Base-by-base conservation (phyloP, 2,329 filamentous ascomycete genomes). In the Fusarium secorum region DNA sequence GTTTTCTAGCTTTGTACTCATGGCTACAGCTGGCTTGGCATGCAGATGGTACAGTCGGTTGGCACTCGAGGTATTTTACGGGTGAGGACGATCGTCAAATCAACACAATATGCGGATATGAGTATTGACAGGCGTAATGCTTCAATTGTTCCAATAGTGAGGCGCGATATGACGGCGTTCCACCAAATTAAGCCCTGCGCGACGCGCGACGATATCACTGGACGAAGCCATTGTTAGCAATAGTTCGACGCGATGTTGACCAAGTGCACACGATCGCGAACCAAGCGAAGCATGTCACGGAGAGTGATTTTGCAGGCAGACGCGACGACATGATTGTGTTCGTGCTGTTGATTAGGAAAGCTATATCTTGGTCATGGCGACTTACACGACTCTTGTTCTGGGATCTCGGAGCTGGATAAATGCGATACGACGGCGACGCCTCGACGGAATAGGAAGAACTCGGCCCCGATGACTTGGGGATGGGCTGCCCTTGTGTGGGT, bases 401-500 rank as follows among this genome's bases (percentile, higher is more conserved):
- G 80, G 79, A 80, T 75, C 64, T 66, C 80, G 80, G 81, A 81
- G 72, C 79, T 81, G 80, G 79, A 80, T 82, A 82, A 82, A 82
- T 82, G 81, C 79, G 80, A 82, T 77, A 79, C 79, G 77, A 77
- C 80, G 72, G 75, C 64, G 56, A 75, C 73, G 73, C 74, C 73
- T 79, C 76, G 78, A 82, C 82, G 82, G 82, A 84, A 81, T 78
- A 83, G 82, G 82, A 84, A 84, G 82, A 84, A 84, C 82, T 82
- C 81, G 78, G 78, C 76, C 69, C 74, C 74, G 74, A 76, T 62
- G 74, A 76, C 72, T 71, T 71, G 71, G 56, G 56, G 63, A 63
- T 59, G 77, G 79, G 64, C 73, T 75, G 66, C 57, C 67, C 69
- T 74, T 73, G 74, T 77, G 75, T 77, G 77, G 72, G 75, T 79